Base-by-base conservation (phyloP, 1,284 basidiomycete genomes). In the Coniferiporia weirii region DNA sequence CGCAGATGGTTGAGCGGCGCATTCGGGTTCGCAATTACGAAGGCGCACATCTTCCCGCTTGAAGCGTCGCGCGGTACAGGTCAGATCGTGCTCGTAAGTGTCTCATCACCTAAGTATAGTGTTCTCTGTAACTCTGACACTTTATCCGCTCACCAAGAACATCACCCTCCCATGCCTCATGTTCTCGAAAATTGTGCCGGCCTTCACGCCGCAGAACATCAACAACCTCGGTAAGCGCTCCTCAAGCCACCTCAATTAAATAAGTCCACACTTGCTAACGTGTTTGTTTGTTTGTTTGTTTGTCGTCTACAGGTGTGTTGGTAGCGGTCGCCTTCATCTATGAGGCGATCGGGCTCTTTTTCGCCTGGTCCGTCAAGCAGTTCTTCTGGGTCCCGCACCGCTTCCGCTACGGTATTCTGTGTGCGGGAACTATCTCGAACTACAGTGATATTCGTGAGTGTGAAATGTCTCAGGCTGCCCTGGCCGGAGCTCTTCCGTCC, bases 311-410 rank as follows among this genome's bases (percentile, higher is more conserved):
- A 83, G 83, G 81, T 12, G 84, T 83, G 1, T 73, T 86, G 17
- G 68, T 82, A 38, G 70, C 83, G 10, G 73, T 84, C n/a, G 82
- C 79, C 1, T 44, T 81, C 1, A 57, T 82, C 4, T 87, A 86
- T 59, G 77, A 82, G 62, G 66, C 66, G 0, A 70, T 85, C 6
- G 86, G 87, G 0, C 68, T 82, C 2, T 19, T 73, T 0, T 71
- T 87, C 15, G 83, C 84, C 0, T 84, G 78, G 74, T 60, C 83
- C 13, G 74, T 85, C 49, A 79, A 80, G 54, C 80, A 83, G 65
- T 66, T 90, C 46, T 90, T 89, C 66, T 91, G 86, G 82, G 86
- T 92, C 1, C 91, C 91, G 0, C 80, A 84, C 62, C 80, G 88
- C 38, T 93, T 93, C 66, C 76, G 86, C 48, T 79, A 80, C 63